Percentiles rank a stretch among this genome's conserved stretches.
Evolutionary conservation across 1,284 basidiomycete genomes (phyloP).

Genomic region (Phylloporus gajari): DNA sequence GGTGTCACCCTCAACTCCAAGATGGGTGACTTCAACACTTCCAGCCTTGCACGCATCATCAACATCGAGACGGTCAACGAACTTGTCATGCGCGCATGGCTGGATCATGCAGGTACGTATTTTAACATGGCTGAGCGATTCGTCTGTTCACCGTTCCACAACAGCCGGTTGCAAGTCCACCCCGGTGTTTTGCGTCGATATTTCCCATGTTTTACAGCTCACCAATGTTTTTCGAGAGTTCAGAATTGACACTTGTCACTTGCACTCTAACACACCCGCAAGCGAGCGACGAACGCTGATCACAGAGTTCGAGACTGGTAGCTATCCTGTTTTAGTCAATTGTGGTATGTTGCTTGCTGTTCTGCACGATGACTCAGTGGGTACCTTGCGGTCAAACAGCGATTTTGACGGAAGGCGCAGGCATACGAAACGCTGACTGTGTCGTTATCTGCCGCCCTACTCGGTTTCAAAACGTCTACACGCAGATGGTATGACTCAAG

Average conservation of each 20-base stretch:
- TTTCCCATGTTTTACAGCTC: conserved; percentile 84
- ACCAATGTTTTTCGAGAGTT: conserved; percentile 78
- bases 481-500: conserved; percentile 83
- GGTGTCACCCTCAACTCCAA: conserved; percentile 70
- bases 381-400: conserved; percentile 54
- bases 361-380: background rate
- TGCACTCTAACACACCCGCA: conserved; percentile 79
- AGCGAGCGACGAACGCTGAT: conserved; percentile 75
- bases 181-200: conserved; percentile 89
- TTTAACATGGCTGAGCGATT: conserved; percentile 9
- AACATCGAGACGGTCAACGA: conserved; percentile 82
- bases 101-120: conserved; percentile 77
- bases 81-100: conserved; percentile 82
- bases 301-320: conserved; percentile 73
- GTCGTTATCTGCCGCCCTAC: conserved; percentile 89
- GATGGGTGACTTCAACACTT: conserved; percentile 84
- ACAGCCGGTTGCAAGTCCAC: conserved; percentile 81
- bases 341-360: conserved; percentile 69
- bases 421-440: conserved; percentile 94
- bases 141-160: conserved; percentile 6
- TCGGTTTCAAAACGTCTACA: conserved; percentile 87
- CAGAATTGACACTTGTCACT: conserved; percentile 88
- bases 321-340: conserved; percentile 91
- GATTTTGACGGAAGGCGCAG: conserved; percentile 91
- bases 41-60: conserved; percentile 80